Conservation (phyloP, 768 basidiomycete species). For the Tricholoma bakamatsutake region DNA sequence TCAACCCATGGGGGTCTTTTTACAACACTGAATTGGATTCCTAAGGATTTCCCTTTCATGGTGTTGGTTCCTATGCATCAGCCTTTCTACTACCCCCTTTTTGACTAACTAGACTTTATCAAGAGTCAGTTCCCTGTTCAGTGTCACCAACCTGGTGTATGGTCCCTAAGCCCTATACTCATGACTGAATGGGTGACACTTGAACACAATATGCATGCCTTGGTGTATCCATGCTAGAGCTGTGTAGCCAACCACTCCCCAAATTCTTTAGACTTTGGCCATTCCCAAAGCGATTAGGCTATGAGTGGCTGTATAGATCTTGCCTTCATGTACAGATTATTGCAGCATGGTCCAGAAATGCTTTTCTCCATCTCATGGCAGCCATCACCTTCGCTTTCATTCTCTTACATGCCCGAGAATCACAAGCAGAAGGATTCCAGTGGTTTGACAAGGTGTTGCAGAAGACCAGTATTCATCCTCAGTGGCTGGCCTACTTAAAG, state of each 20-base stretch:
- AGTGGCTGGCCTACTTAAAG: too few relatives aligned
- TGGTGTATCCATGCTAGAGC: constrained; percentile 2
- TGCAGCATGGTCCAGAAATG: constrained; percentile 2
- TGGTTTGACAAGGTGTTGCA: not conserved
- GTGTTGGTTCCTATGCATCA: too few relatives aligned
- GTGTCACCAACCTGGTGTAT: not conserved
- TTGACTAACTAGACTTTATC: too few relatives aligned
- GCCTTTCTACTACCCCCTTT: too few relatives aligned
- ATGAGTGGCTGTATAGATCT: not conserved
- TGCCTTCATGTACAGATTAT: not conserved
- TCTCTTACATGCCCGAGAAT: not conserved
- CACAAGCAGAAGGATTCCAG: not conserved
- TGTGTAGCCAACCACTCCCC: not conserved
- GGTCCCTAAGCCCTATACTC: not conserved
- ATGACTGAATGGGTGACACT: not conserved
- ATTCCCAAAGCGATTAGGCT: constrained; percentile 3
- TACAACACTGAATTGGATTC: too few relatives aligned
- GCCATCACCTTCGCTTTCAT: constrained; percentile 4
- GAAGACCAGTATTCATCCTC: too few relatives aligned
- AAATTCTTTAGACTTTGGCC: constrained; percentile 3
- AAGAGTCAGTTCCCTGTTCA: not conserved
- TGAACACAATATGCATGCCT: constrained; percentile 3
- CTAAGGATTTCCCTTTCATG: too few relatives aligned
- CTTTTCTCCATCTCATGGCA: constrained; percentile 12
- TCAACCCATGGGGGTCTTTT: too few relatives aligned